Evolutionary conservation across 306 rosid genomes (phyloP).

Genomic region (Begonia peltatifolia): DNA sequence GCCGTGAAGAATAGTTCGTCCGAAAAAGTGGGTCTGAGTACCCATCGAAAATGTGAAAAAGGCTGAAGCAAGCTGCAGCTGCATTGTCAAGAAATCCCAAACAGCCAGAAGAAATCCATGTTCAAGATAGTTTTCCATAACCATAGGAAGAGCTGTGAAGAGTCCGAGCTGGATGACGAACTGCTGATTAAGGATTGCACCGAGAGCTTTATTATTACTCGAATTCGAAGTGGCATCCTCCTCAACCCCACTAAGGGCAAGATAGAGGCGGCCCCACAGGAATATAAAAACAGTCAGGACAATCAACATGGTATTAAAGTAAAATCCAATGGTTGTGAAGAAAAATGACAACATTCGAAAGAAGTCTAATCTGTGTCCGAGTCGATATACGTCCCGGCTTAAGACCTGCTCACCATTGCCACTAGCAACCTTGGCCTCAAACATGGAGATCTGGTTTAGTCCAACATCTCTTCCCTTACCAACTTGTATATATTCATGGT

Average conservation of each 20-base stretch:
- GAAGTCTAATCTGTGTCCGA: slow-evolving; percentile 94
- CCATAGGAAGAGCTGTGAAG: slow-evolving; percentile 88
- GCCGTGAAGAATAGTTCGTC: slow-evolving; percentile 89
- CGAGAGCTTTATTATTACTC: slow-evolving; percentile 62
- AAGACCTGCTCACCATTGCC: slow-evolving; percentile 95
- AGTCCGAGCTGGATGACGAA: slow-evolving; percentile 77
- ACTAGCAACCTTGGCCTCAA: slow-evolving; percentile 89
- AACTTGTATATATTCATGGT: slow-evolving; percentile 90
- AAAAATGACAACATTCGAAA: slow-evolving; percentile 93
- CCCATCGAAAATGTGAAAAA: slow-evolving; percentile 85
- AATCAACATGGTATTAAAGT: slow-evolving; percentile 61
- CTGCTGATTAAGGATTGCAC: slow-evolving; percentile 74
- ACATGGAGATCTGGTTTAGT: slow-evolving; percentile 84
- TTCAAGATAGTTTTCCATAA: slow-evolving; percentile 81
- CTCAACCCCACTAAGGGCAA: slow-evolving; percentile 87
- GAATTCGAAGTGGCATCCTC: slow-evolving; percentile 10
- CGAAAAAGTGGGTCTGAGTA: slow-evolving; percentile 72
- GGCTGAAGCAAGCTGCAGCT: slow-evolving; percentile 65
- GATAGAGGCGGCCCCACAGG: slow-evolving; percentile 93
- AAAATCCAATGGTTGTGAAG: slow-evolving; percentile 72
- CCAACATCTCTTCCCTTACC: slow-evolving; percentile 99
- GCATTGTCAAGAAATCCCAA: slow-evolving; percentile 89
- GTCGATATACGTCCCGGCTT: slow-evolving; percentile 85
- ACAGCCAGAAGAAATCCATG: slow-evolving; percentile 81
- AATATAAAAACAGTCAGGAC: slow-evolving; percentile 61